These are phyloP conservation scores for Austroboletus festivus DNA, from an alignment of 768 basidiomycete species.

Conservation along the genomic window DNA sequence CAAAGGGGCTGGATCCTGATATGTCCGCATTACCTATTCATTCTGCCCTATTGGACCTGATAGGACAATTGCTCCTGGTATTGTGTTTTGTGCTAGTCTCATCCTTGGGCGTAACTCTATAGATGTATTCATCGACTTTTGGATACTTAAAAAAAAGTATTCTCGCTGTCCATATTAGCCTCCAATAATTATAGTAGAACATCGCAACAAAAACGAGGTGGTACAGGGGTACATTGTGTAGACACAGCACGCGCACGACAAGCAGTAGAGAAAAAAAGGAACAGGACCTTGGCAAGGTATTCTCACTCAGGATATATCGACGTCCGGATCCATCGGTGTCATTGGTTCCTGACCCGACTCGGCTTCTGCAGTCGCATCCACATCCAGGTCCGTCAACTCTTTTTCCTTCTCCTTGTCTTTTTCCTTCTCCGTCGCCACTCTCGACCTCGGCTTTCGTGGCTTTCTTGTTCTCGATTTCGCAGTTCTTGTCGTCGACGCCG, in stretches of 20 bases:
- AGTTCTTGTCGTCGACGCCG: conserved; percentile 13
- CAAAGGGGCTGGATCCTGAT: conserved; percentile 76
- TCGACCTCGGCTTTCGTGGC: conserved; percentile 22
- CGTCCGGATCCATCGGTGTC: conserved; percentile 37
- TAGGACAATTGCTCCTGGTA: conserved; percentile 79
- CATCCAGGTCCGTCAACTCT: conserved; percentile 32
- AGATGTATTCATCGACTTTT: conserved; percentile 4
- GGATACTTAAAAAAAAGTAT: no score
- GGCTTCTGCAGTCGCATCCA: conserved; percentile 23
- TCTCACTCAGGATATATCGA: conserved; percentile 41
- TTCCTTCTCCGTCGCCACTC: conserved; percentile 15
- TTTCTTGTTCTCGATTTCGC: conserved; percentile 34
- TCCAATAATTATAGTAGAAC: no score
- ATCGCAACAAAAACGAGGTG: not conserved
- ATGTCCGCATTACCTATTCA: conserved; percentile 93
- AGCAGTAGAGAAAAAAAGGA: no score
- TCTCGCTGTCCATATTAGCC: no score
- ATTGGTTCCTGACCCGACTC: conserved; percentile 35
- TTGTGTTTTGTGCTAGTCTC: conserved; percentile 69
- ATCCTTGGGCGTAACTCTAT: conserved; percentile 30
- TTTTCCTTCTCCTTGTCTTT: conserved; percentile 23
- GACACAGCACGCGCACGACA: no score
- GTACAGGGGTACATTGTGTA: conserved; percentile 1
- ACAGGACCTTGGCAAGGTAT: no score
- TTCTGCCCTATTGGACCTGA: conserved; percentile 82